Conservation (phyloP, 805 yeast species). For the Cyberlindnera subsufficiens region DNA sequence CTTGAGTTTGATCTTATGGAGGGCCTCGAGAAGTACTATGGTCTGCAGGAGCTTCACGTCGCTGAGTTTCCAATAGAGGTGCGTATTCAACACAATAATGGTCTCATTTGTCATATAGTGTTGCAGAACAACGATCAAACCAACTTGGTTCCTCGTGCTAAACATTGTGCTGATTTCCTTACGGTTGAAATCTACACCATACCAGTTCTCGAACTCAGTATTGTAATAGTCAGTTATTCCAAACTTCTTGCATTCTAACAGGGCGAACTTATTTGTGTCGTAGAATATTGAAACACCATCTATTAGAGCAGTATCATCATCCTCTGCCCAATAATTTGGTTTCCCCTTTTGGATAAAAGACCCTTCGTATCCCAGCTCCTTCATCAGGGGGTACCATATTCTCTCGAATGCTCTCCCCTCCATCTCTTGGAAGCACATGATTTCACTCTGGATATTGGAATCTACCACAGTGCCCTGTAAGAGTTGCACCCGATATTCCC, state of each 20-base stretch:
- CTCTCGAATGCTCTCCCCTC: conserved; percentile 35
- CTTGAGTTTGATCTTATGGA: conserved; percentile 25
- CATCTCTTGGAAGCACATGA: conserved; percentile 57
- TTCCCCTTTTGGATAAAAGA: conserved; percentile 42
- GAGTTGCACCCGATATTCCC: conserved; percentile 43
- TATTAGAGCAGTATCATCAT: conserved; percentile 32
- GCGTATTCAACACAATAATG: conserved; percentile 51
- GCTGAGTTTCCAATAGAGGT: conserved; percentile 53
- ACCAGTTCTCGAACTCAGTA: conserved; percentile 7
- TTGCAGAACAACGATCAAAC: conserved; percentile 40
- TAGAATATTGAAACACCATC: conserved; percentile 58
- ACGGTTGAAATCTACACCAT: conserved; percentile 8
- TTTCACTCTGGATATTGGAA: conserved; percentile 36
- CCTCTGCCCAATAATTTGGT: conserved; percentile 48
- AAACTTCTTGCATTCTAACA: conserved; percentile 28
- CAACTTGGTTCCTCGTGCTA: conserved; percentile 49
- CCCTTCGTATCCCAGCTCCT: conserved; percentile 36
- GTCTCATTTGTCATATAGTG: conserved; percentile 36
- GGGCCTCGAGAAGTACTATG: conserved; percentile 33
- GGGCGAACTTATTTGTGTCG: conserved; percentile 41
- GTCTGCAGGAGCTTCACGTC: conserved; percentile 53
- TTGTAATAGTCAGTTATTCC: conserved; percentile 21
- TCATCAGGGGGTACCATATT: conserved; percentile 33
- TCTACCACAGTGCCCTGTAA: conserved; percentile 31
- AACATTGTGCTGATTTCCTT: conserved; percentile 29